These are phyloP conservation scores for Pythium volutum DNA, from an alignment of 352 stramenopile species.

Conservation along the genomic window DNA sequence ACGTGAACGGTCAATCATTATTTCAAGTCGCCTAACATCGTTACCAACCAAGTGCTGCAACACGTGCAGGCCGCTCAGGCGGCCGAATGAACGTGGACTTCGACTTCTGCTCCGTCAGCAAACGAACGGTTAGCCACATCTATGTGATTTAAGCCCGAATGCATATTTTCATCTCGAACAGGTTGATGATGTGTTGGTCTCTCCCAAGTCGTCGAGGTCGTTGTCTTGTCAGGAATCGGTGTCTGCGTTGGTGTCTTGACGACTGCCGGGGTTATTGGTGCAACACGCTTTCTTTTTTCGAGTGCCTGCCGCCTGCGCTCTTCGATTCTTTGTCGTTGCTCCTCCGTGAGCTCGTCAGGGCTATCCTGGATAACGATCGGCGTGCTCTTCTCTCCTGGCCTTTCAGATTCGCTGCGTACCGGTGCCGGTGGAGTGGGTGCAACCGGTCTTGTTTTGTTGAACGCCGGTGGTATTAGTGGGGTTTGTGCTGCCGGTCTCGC, in stretches of 20 bases:
- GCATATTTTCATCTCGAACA: not conserved
- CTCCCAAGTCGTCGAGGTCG: no score
- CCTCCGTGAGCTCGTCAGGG: slow-evolving; percentile 46
- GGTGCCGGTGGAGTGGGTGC: not conserved
- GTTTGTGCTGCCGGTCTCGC: no score
- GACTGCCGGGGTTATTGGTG: not conserved
- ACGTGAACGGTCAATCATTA: no score
- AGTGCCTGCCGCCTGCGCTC: slow-evolving; percentile 48
- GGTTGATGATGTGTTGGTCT: not conserved
- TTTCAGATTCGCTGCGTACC: not conserved
- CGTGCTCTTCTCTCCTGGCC: slow-evolving; percentile 2
- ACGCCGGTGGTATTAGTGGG: no score
- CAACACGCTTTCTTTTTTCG: slow-evolving; percentile 39
- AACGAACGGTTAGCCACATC: not conserved
- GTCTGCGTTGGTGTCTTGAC: not conserved
- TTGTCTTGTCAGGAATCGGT: not conserved
- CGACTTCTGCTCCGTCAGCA: not conserved
- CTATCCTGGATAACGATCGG: slow-evolving; percentile 21
- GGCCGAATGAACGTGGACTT: not conserved
- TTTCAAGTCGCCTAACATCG: no score
- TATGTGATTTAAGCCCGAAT: not conserved
- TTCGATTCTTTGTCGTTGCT: slow-evolving; percentile 57
- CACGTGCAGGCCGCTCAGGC: not conserved
- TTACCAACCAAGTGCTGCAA: not conserved
- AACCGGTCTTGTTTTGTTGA: no score